Conservation (phyloP, 176 grass and related monocot species). For the Zoysia pacifica region DNA sequence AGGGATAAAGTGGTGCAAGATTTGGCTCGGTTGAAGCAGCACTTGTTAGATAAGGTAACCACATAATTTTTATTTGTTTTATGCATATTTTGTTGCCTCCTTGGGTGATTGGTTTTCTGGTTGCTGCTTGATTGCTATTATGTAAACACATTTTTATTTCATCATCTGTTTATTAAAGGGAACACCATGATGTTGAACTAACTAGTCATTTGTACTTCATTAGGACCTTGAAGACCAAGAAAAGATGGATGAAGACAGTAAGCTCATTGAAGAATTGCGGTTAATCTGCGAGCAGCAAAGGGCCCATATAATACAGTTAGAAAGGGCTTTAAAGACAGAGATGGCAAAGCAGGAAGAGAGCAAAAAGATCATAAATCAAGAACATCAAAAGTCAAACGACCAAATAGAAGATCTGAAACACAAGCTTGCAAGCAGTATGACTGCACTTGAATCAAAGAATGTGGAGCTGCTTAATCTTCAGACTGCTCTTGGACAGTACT, state of each 20-base stretch:
- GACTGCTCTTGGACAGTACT: slow-evolving; percentile 98
- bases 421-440: slow-evolving; percentile 79
- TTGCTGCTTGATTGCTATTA: neutral
- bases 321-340: slow-evolving; percentile 73
- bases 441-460: slow-evolving; percentile 82
- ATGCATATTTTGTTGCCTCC: neutral
- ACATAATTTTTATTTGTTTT: slow-evolving; percentile 23
- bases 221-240: slow-evolving; percentile 97
- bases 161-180: slow-evolving; percentile 17
- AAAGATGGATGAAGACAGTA: slow-evolving; percentile 89
- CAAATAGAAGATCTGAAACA: slow-evolving; percentile 71
- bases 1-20: slow-evolving; percentile 84
- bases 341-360: slow-evolving; percentile 69
- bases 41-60: slow-evolving; percentile 88
- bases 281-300: slow-evolving; percentile 75
- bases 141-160: neutral
- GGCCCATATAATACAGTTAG: slow-evolving; percentile 72
- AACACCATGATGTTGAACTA: slow-evolving; percentile 22
- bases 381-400: slow-evolving; percentile 76
- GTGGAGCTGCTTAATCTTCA: slow-evolving; percentile 90
- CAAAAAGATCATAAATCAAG: slow-evolving; percentile 62
- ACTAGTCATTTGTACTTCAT: slow-evolving; percentile 20
- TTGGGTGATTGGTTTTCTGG: neutral
- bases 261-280: slow-evolving; percentile 75
- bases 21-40: slow-evolving; percentile 85